Percentiles rank a stretch among this genome's conserved stretches.
phyloP scores from a whole-genome alignment of 345 rosid species.

The Rhodamnia rubescens region DNA sequence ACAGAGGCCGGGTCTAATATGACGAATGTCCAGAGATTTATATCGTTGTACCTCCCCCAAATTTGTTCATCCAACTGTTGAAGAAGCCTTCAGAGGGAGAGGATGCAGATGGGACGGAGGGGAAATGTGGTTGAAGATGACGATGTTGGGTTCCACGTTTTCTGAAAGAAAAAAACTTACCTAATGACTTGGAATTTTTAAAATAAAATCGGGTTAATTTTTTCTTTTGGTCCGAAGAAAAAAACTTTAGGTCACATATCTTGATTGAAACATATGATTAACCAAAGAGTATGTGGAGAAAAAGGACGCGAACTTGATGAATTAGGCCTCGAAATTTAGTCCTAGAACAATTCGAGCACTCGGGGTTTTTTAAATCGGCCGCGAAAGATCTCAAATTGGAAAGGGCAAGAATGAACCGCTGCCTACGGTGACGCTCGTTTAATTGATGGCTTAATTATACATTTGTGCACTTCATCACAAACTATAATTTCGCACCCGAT shows the following conservation, averaged over 20 bases:
- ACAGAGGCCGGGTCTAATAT: background rate
- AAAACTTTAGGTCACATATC: background rate
- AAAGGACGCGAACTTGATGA: background rate
- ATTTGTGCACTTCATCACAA: background rate
- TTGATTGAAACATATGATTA: background rate
- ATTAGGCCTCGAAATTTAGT: background rate
- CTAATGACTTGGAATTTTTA: background rate
- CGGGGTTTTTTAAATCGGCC: background rate
- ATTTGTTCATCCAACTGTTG: background rate
- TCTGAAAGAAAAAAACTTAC: background rate
- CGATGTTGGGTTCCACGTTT: background rate
- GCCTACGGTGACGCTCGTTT: background rate
- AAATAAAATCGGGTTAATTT: too few relatives aligned
- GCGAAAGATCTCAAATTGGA: background rate
- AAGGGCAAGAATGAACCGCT: background rate
- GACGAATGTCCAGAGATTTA: background rate
- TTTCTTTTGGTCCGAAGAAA: too few relatives aligned
- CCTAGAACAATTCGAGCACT: background rate
- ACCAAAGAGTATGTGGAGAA: background rate
- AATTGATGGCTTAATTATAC: background rate
- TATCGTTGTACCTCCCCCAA: background rate
- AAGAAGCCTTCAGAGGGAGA: background rate
- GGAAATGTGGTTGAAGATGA: background rate
- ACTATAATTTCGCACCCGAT: background rate
- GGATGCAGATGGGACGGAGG: background rate